phyloP scores from a whole-genome alignment of 1,139 yeast genomes.

The Debaryomycetaceae sp. region DNA sequence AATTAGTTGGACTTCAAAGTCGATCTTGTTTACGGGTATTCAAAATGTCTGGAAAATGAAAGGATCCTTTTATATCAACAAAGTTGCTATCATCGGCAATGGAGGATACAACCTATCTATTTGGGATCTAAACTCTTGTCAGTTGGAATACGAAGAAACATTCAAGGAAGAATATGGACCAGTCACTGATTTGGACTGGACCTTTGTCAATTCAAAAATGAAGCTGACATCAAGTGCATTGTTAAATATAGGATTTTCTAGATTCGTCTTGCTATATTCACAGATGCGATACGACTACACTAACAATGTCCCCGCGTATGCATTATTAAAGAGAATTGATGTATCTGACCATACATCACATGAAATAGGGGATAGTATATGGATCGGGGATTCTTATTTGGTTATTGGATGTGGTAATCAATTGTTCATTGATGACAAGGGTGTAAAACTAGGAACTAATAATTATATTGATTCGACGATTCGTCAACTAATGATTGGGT shows the following conservation, averaged over 20 bases:
- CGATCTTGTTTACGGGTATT: constrained; percentile 54
- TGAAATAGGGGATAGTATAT: constrained; percentile 80
- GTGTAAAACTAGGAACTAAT: constrained; percentile 34
- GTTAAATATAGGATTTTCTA: constrained; percentile 71
- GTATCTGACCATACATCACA: constrained; percentile 72
- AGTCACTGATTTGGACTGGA: constrained; percentile 76
- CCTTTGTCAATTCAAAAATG: constrained; percentile 47
- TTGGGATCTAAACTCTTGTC: constrained; percentile 72
- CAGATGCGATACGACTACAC: constrained; percentile 89
- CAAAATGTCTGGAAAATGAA: constrained; percentile 50
- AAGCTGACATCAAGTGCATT: constrained; percentile 57
- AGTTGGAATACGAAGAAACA: constrained; percentile 60
- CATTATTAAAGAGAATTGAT: constrained; percentile 70
- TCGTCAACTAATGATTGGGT: constrained; percentile 50
- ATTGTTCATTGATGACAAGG: constrained; percentile 73
- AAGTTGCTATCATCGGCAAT: constrained; percentile 66
- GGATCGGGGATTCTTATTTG: constrained; percentile 76
- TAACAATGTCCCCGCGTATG: constrained; percentile 71
- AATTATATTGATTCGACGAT: constrained; percentile 32
- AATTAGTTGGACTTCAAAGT: constrained; percentile 50
- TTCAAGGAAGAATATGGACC: constrained; percentile 35
- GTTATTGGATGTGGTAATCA: constrained; percentile 91
- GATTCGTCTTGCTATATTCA: constrained; percentile 64
- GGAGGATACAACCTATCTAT: constrained; percentile 51
- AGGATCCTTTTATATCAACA: constrained; percentile 67